Conservation (phyloP, 2,329 filamentous ascomycete species). For the Pyricularia sp. region DNA sequence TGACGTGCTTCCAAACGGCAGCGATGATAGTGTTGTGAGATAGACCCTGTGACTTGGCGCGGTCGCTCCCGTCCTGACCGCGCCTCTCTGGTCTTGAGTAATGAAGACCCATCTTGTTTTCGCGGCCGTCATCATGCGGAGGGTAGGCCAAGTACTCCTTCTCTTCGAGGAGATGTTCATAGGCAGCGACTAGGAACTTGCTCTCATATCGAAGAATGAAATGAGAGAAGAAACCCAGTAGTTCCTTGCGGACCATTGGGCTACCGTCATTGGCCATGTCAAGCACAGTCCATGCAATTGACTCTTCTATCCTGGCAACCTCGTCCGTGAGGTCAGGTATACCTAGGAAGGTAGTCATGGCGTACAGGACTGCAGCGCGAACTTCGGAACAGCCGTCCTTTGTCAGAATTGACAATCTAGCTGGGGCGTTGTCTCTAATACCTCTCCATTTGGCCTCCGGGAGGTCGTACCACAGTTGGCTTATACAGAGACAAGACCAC, state of each 20-base stretch:
- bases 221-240: conserved; percentile 86
- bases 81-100: conserved; percentile 48
- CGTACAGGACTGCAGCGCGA: conserved; percentile 84
- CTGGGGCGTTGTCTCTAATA: conserved; percentile 79
- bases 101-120: conserved; percentile 54
- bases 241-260: conserved; percentile 85
- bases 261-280: conserved; percentile 92
- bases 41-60: conserved; percentile 45
- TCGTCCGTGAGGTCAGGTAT: conserved; percentile 90
- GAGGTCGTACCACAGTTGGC: conserved; percentile 86
- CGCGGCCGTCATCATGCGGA: conserved; percentile 43
- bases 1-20: conserved; percentile 85
- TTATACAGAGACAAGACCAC: conserved; percentile 93
- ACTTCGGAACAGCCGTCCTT: conserved; percentile 89
- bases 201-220: conserved; percentile 86
- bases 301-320: conserved; percentile 83
- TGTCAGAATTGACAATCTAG: conserved; percentile 69
- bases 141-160: conserved; percentile 55
- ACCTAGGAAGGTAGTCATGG: conserved; percentile 86
- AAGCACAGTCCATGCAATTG: conserved; percentile 77
- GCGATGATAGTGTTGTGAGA: conserved; percentile 88
- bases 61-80: conserved; percentile 48
- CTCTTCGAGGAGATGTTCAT: conserved; percentile 82
- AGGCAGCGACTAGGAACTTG: conserved; percentile 86
- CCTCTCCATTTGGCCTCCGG: conserved; percentile 92